Conservation (phyloP, 2,329 filamentous ascomycete genomes). For the Cercospora beticola region DNA sequence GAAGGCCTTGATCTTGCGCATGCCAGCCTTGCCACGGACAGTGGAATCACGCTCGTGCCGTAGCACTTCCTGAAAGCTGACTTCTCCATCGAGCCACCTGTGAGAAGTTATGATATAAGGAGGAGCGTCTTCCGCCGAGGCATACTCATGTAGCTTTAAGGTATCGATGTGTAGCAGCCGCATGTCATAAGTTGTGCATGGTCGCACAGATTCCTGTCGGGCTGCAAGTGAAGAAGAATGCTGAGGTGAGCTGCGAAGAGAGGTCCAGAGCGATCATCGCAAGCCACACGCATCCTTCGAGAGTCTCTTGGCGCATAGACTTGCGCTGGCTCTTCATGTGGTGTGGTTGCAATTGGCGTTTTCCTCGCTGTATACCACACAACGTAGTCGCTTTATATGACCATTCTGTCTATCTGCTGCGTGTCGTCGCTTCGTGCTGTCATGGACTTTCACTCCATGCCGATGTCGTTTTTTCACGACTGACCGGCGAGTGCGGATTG, state of each 20-base stretch:
- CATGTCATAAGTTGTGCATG: conserved; percentile 17
- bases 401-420: background rate
- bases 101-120: conserved; percentile 23
- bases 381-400: background rate
- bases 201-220: background rate
- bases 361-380: background rate
- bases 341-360: background rate
- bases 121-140: conserved; percentile 10
- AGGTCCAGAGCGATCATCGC: background rate
- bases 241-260: background rate
- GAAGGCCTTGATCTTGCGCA: conserved; percentile 3
- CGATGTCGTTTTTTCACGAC: background rate
- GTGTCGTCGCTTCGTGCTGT: background rate
- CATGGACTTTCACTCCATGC: background rate
- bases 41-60: background rate
- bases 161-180: conserved; percentile 25
- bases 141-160: conserved; percentile 23
- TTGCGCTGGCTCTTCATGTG: background rate
- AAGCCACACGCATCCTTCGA: background rate
- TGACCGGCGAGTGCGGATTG: background rate
- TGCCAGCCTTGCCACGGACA: background rate
- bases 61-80: conserved; percentile 18
- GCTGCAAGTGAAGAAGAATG: background rate
- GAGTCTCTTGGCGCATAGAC: background rate
- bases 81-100: conserved; percentile 18